These are phyloP conservation scores for Acrocalymma vagum DNA, from an alignment of 2,329 filamentous ascomycete genomes.

Conservation along the genomic window DNA sequence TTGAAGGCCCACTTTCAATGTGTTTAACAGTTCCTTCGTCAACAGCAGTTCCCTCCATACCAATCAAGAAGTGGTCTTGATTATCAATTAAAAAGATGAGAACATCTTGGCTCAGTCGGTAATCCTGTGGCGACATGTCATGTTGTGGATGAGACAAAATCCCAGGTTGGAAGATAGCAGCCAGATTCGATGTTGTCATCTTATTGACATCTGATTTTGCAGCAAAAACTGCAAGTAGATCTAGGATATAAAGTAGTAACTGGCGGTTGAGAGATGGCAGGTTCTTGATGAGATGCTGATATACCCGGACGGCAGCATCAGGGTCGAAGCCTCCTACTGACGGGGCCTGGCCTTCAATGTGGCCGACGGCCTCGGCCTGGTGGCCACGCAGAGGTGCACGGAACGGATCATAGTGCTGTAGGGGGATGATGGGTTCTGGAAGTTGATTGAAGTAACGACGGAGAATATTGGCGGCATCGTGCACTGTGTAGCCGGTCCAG, in stretches of 20 bases:
- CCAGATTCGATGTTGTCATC: constrained; percentile 94
- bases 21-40: constrained; percentile 78
- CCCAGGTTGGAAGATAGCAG: constrained; percentile 96
- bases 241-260: constrained; percentile 92
- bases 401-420: constrained; percentile 92
- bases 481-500: constrained; percentile 97
- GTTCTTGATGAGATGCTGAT: constrained; percentile 91
- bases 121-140: constrained; percentile 95
- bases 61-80: constrained; percentile 97
- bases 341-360: constrained; percentile 70
- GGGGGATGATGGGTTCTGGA: constrained; percentile 93
- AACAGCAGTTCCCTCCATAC: constrained; percentile 98
- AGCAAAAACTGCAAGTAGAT: constrained; percentile 94
- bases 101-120: constrained; percentile 94
- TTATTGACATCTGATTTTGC: constrained; percentile 96
- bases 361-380: constrained; percentile 74
- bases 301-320: constrained; percentile 77
- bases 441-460: constrained; percentile 95
- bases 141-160: constrained; percentile 93
- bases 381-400: constrained; percentile 79
- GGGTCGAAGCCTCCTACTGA: constrained; percentile 79
- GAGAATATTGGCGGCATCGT: constrained; percentile 96
- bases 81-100: constrained; percentile 98
- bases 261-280: constrained; percentile 93
- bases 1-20: constrained; percentile 72